These are phyloP conservation scores for Fusarium sp. DNA, from an alignment of 2,329 filamentous ascomycete genomes.

Conservation along the genomic window DNA sequence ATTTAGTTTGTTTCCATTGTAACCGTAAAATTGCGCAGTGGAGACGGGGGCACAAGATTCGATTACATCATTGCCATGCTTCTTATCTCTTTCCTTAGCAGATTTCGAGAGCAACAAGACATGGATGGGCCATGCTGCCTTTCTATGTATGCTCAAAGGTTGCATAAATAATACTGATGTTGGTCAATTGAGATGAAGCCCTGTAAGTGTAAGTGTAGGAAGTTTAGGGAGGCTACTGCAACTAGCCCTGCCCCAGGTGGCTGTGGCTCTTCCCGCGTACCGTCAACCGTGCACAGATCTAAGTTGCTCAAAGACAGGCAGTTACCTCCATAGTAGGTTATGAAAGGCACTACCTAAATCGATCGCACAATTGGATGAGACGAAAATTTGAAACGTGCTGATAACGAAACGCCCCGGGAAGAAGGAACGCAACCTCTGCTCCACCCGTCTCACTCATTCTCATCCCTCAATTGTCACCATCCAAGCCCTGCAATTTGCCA, in stretches of 20 bases:
- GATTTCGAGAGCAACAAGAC: neutral
- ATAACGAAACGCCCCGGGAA: neutral
- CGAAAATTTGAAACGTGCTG: neutral
- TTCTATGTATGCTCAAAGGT: neutral
- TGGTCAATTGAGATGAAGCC: neutral
- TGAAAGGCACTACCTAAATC: neutral
- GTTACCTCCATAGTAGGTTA: neutral
- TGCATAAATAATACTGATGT: neutral
- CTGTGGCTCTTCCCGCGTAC: neutral
- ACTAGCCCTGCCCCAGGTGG: neutral
- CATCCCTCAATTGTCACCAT: neutral
- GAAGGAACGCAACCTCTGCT: neutral
- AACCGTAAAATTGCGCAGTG: neutral
- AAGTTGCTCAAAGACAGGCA: neutral
- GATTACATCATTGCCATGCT: neutral
- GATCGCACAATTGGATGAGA: neutral
- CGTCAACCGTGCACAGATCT: neutral
- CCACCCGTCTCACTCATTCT: neutral
- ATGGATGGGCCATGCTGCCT: neutral
- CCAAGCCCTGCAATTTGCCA: neutral
- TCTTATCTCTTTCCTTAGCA: neutral
- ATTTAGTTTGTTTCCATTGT: neutral
- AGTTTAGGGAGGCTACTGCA: neutral
- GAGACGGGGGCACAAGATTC: neutral
- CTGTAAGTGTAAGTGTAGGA: neutral